phyloP scores from a whole-genome alignment of 2,329 filamentous ascomycete genomes.

The Fusarium mundagurra region DNA sequence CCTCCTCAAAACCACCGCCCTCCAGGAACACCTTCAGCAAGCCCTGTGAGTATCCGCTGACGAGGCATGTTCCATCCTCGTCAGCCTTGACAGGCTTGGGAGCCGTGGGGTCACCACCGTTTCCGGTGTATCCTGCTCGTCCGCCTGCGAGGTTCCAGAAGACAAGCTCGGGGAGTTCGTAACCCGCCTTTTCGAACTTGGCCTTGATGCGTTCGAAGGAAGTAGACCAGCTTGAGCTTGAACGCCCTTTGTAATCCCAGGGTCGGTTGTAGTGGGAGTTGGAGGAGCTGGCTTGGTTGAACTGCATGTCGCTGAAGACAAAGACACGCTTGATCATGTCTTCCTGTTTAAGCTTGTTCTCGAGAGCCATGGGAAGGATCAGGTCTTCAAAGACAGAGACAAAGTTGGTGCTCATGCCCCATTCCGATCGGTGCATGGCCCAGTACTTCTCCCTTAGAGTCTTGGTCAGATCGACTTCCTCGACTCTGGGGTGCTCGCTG shows the following conservation, averaged over 20 bases:
- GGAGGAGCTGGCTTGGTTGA: conserved; percentile 52
- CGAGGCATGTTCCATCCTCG: conserved; percentile 57
- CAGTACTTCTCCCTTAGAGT: conserved; percentile 55
- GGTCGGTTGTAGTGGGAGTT: not conserved
- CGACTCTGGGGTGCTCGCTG: conserved; percentile 51
- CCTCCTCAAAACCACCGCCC: conserved; percentile 56
- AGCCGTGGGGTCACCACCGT: conserved; percentile 44
- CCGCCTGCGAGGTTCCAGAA: conserved; percentile 68
- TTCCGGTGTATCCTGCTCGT: conserved; percentile 39
- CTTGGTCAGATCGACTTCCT: conserved; percentile 51
- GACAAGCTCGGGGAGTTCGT: conserved; percentile 67
- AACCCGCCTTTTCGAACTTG: conserved; percentile 59
- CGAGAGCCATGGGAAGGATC: conserved; percentile 63
- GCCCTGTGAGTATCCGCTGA: conserved; percentile 66
- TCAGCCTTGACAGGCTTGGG: conserved; percentile 61
- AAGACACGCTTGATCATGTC: conserved; percentile 71
- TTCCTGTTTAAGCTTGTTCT: conserved; percentile 60
- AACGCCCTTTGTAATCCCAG: too few species aligned
- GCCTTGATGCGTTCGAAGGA: conserved; percentile 61
- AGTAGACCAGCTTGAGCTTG: conserved; percentile 49
- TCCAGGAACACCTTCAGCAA: conserved; percentile 68
- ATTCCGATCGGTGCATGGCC: conserved; percentile 45
- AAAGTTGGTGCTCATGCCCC: conserved; percentile 62
- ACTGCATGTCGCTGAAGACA: conserved; percentile 71
- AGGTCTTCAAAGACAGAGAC: conserved; percentile 63